Evolutionary conservation across 2,329 filamentous ascomycete species (phyloP).

Genomic region (Thelonectria blattea): DNA sequence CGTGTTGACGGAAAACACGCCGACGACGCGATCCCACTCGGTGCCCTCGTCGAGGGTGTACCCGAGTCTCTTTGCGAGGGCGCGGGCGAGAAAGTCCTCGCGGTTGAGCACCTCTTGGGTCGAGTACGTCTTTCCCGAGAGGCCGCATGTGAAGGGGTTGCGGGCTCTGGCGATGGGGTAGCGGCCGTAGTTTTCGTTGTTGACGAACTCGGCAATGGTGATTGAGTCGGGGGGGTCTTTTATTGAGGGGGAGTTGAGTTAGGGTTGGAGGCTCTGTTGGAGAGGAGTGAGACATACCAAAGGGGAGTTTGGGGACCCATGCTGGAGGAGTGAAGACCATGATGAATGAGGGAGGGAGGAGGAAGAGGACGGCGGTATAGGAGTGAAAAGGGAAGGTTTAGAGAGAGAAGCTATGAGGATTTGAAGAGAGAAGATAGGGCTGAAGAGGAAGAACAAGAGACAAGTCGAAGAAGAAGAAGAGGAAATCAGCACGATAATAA

Average conservation of each 20-base stretch:
- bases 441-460: not conserved
- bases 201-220: slow-evolving; percentile 78
- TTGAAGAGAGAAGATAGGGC: not conserved
- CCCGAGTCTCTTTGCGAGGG: slow-evolving; percentile 72
- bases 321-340: slow-evolving; percentile 67
- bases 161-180: slow-evolving; percentile 65
- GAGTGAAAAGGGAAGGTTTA: not conserved
- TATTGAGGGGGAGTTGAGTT: slow-evolving; percentile 23
- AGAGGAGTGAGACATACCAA: slow-evolving; percentile 44
- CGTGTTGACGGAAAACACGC: slow-evolving; percentile 80
- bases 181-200: slow-evolving; percentile 73
- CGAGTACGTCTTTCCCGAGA: slow-evolving; percentile 72
- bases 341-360: not conserved
- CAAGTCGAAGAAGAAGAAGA: not conserved
- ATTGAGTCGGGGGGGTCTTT: slow-evolving; percentile 73
- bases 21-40: slow-evolving; percentile 83
- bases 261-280: not conserved
- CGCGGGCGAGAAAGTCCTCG: slow-evolving; percentile 70
- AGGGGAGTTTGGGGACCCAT: slow-evolving; percentile 66
- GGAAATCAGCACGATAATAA: not conserved
- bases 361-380: not conserved
- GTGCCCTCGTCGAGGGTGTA: slow-evolving; percentile 73
- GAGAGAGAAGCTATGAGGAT: not conserved
- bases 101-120: slow-evolving; percentile 67
- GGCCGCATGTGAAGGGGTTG: slow-evolving; percentile 77